These are phyloP conservation scores for Calocybe indica DNA, from an alignment of 768 basidiomycete genomes.

Conservation along the genomic window DNA sequence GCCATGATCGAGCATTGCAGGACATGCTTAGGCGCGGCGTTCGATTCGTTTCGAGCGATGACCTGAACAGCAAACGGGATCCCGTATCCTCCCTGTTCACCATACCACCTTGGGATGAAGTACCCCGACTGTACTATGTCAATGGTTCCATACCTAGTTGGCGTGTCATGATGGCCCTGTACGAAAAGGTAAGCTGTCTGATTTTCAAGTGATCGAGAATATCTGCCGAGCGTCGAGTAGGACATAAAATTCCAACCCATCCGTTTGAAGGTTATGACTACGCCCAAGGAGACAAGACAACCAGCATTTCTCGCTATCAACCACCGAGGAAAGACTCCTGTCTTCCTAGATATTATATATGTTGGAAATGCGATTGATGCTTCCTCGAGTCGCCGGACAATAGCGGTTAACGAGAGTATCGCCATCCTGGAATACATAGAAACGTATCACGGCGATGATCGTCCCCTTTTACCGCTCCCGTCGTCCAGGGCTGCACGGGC, in stretches of 20 bases:
- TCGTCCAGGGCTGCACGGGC: constrained; percentile 11
- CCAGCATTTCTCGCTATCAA: constrained; percentile 20
- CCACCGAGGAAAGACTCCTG: constrained; percentile 21
- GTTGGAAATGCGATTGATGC: background rate
- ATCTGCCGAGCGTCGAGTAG: constrained; percentile 2
- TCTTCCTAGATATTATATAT: constrained; percentile 14
- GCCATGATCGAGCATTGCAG: constrained; percentile 16
- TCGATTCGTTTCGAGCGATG: constrained; percentile 3
- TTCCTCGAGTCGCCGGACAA: background rate
- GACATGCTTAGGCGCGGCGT: constrained; percentile 11
- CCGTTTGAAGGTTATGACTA: constrained; percentile 19
- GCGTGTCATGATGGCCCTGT: constrained; percentile 20
- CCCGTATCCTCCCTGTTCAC: background rate
- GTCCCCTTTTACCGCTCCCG: constrained; percentile 16
- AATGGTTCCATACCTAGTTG: constrained; percentile 23
- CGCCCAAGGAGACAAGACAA: constrained; percentile 18
- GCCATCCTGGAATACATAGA: constrained; percentile 25
- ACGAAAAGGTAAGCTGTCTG: constrained; percentile 17
- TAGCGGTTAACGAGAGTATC: constrained; percentile 20
- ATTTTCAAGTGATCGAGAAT: background rate
- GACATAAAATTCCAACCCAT: constrained; percentile 12
- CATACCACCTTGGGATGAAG: constrained; percentile 1
- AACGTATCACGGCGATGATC: constrained; percentile 12
- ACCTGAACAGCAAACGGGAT: background rate
- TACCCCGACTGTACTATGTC: constrained; percentile 18